Evolutionary conservation across 176 grass and related monocot genomes (phyloP).

Genomic region (Hsuehochloa calcarea): DNA sequence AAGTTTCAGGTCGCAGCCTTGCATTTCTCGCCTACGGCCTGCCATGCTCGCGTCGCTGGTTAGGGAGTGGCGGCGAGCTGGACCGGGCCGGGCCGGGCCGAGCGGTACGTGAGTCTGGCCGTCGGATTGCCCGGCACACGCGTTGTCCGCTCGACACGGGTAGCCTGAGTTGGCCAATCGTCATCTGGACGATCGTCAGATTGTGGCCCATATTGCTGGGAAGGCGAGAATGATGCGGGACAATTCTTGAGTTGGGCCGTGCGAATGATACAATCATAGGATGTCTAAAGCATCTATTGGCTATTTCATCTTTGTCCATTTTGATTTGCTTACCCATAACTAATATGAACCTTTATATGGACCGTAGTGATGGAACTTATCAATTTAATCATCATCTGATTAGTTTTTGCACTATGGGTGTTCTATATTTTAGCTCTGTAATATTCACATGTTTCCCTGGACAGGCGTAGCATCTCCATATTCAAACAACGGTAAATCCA

Average conservation of each 20-base stretch:
- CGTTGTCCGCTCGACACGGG: too few relatives aligned
- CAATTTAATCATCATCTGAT: neutral
- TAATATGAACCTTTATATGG: neutral
- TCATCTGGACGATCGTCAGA: too few relatives aligned
- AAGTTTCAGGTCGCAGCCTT: neutral
- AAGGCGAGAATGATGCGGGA: too few relatives aligned
- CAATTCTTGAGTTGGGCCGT: too few relatives aligned
- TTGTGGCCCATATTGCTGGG: too few relatives aligned
- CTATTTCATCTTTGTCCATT: neutral
- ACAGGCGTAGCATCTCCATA: constrained; percentile 64
- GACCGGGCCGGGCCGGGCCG: too few relatives aligned
- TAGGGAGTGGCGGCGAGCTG: too few relatives aligned
- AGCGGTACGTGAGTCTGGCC: too few relatives aligned
- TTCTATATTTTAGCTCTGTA: neutral
- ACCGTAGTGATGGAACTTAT: neutral
- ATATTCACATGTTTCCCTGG: neutral
- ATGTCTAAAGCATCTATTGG: neutral
- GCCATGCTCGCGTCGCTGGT: too few relatives aligned
- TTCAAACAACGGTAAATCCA: constrained; percentile 81
- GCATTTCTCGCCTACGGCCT: neutral
- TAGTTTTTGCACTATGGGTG: neutral
- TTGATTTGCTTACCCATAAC: neutral
- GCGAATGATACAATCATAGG: neutral
- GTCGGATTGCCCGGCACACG: too few relatives aligned
- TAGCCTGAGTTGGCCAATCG: too few relatives aligned